Evolutionary conservation across 306 rosid species (phyloP).

Genomic region (Arachis stenosperma): DNA sequence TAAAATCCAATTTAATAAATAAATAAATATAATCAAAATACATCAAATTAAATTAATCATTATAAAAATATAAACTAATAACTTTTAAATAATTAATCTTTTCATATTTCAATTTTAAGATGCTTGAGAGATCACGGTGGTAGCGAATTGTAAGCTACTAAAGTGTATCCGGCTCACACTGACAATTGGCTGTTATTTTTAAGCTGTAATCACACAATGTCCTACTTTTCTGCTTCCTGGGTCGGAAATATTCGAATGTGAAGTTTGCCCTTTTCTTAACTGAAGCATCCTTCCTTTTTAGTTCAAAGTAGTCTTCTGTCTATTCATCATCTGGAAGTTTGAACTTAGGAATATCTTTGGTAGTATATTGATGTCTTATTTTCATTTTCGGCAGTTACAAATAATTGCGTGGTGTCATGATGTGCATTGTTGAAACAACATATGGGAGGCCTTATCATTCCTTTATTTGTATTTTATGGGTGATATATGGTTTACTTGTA

Average conservation of each 20-base stretch:
- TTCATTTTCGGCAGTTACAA: not conserved
- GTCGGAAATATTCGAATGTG: not conserved
- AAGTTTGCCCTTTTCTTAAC: conserved; percentile 1
- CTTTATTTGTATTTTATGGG: not conserved
- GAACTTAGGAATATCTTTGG: not conserved
- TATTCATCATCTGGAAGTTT: no score
- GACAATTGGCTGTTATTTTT: not conserved
- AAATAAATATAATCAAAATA: no score
- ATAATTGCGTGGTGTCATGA: not conserved
- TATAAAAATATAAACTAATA: no score
- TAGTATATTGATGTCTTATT: not conserved
- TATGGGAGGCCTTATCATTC: not conserved
- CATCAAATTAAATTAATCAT: no score
- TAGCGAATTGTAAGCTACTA: not conserved
- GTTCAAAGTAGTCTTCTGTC: no score
- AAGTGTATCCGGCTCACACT: conserved; percentile 1
- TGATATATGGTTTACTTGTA: conserved; percentile 5
- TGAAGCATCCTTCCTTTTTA: not conserved
- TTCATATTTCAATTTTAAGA: no score
- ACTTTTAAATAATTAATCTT: no score
- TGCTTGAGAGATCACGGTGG: not conserved
- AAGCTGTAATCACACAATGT: not conserved
- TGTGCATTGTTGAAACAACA: no score
- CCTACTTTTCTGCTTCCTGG: not conserved
- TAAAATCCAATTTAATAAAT: no score